phyloP scores from a whole-genome alignment of 495 filamentous ascomycete genomes.

The Pseudomonodictys pantanalensis region DNA sequence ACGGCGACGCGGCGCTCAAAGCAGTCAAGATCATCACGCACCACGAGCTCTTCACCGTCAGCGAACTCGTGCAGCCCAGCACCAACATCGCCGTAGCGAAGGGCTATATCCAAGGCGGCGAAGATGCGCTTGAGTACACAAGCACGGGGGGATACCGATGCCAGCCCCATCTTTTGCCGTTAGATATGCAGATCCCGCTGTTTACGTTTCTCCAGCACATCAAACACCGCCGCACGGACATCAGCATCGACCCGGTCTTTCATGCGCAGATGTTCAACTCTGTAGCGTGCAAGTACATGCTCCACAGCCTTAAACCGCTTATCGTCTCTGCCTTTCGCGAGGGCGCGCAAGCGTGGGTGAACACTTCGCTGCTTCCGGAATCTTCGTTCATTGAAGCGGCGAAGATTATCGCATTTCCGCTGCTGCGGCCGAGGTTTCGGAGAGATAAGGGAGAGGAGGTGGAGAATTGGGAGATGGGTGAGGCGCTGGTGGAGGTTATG shows the following conservation, averaged over 20 bases:
- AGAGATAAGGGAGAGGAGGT: neutral
- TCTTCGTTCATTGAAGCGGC: neutral
- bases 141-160: neutral
- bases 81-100: neutral
- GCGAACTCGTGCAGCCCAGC: neutral
- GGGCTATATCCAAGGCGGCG: neutral
- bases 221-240: neutral
- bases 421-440: neutral
- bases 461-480: neutral
- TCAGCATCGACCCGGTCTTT: slow-evolving; percentile 5
- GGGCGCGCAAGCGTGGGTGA: slow-evolving; percentile 5
- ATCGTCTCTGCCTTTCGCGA: neutral
- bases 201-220: neutral
- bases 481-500: slow-evolving; percentile 4
- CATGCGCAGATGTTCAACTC: slow-evolving; percentile 1
- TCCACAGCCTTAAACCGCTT: neutral
- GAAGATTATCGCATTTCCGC: neutral
- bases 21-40: slow-evolving; percentile 2
- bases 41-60: slow-evolving; percentile 4
- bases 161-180: neutral
- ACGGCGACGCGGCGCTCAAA: slow-evolving; percentile 6
- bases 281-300: slow-evolving; percentile 5
- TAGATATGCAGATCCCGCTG: neutral
- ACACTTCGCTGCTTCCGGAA: neutral
- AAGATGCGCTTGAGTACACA: neutral